Conservation (phyloP, 768 basidiomycete genomes). For the Agrocybe praecox region DNA sequence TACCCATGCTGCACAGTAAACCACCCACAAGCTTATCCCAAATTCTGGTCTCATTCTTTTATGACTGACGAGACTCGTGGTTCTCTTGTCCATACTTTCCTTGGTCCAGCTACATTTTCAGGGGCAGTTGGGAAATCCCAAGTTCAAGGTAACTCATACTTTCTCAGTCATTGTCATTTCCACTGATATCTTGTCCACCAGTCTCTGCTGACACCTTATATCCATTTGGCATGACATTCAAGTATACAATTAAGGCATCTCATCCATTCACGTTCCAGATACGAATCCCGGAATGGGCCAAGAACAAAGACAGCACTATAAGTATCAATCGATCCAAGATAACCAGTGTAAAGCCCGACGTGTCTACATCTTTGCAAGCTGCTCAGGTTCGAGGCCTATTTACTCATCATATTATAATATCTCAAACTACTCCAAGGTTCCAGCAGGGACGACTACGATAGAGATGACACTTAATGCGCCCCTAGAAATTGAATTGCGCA, state of each 20-base stretch:
- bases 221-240: conserved; percentile 39
- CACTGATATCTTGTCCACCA: conserved; percentile 4
- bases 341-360: conserved; percentile 23
- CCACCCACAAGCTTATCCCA: conserved; percentile 41
- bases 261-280: conserved; percentile 37
- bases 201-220: conserved; percentile 40
- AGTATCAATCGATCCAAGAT: conserved; percentile 28
- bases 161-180: not conserved
- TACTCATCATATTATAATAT: not conserved
- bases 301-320: conserved; percentile 35
- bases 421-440: conserved; percentile 4
- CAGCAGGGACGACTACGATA: conserved; percentile 31
- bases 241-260: conserved; percentile 34
- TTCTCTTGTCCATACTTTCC: conserved; percentile 36
- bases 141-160: conserved; percentile 29
- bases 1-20: conserved; percentile 48
- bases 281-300: conserved; percentile 40
- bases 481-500: conserved; percentile 33
- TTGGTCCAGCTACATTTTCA: conserved; percentile 39
- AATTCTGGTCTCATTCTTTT: conserved; percentile 46
- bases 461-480: conserved; percentile 33
- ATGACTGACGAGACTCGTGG: conserved; percentile 29
- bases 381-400: conserved; percentile 24
- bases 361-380: conserved; percentile 31
- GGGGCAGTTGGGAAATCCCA: conserved; percentile 30